A percentile compares a stretch with the other conserved stretches of the same genome.
Conservation (phyloP, 768 basidiomycete species). For the Russula earlei region DNA sequence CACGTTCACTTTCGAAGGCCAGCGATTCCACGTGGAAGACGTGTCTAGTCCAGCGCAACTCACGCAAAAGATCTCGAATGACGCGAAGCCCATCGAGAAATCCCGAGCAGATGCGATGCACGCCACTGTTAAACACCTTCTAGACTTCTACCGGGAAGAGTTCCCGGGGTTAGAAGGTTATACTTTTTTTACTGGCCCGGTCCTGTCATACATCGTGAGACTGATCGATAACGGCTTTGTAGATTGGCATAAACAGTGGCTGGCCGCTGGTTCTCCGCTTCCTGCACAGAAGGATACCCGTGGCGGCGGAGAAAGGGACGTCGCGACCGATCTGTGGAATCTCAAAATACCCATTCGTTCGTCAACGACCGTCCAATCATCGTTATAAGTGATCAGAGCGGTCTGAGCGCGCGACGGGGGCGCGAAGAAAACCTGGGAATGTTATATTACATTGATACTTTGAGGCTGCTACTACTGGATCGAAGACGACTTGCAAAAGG, state of each 20-base stretch:
- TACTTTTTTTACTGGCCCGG: background rate
- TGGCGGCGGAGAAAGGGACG: background rate
- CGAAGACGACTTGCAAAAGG: too few relatives aligned
- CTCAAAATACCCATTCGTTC: constrained; percentile 7
- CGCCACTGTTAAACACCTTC: constrained; percentile 3
- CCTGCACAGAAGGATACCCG: background rate
- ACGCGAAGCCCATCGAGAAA: background rate
- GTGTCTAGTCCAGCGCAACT: constrained; percentile 5
- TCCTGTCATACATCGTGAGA: background rate
- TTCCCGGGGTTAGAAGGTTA: constrained; percentile 9
- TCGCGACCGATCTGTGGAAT: constrained; percentile 4
- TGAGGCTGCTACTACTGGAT: too few relatives aligned
- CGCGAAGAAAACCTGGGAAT: too few relatives aligned
- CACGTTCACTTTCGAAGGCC: background rate
- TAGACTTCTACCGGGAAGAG: constrained; percentile 11
- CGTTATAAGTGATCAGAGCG: background rate
- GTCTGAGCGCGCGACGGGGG: too few relatives aligned
- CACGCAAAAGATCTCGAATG: background rate
- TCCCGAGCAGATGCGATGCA: background rate
- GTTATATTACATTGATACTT: too few relatives aligned
- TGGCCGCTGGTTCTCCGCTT: constrained; percentile 6
- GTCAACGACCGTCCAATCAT: background rate
- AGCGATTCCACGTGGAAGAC: constrained; percentile 3
- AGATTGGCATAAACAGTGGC: constrained; percentile 8
- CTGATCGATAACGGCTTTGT: background rate